Conservation (phyloP, 2,329 filamentous ascomycete genomes). For the Sphaerulina vaccinii region DNA sequence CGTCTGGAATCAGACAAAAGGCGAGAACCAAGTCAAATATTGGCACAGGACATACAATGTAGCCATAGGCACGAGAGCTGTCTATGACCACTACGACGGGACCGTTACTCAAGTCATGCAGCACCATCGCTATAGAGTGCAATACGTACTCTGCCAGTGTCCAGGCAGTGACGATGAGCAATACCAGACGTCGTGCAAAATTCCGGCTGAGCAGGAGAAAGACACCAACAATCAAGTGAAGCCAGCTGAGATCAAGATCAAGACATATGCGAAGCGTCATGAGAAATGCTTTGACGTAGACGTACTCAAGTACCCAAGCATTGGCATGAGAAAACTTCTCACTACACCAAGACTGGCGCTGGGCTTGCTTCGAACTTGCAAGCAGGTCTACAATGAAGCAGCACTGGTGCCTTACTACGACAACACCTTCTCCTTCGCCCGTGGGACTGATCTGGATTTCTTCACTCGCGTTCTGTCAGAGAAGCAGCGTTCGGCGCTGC, state of each 20-base stretch:
- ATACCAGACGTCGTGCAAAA: background rate
- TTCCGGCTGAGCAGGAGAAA: background rate
- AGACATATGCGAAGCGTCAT: background rate
- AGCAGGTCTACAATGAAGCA: constrained; percentile 17
- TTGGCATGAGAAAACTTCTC: background rate
- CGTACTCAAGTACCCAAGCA: background rate
- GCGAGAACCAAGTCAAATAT: background rate
- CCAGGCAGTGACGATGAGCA: constrained; percentile 1
- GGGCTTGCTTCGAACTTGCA: constrained; percentile 9
- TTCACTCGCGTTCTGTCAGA: background rate
- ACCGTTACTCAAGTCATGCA: background rate
- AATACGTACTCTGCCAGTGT: constrained; percentile 2
- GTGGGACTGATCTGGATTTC: background rate
- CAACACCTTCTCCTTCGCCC: constrained; percentile 13
- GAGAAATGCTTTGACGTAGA: background rate
- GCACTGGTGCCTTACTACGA: constrained; percentile 13
- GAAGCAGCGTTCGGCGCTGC: background rate
- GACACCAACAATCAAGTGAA: background rate
- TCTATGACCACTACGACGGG: no score
- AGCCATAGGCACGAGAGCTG: no score
- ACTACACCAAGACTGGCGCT: background rate
- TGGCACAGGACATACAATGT: background rate
- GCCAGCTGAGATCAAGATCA: background rate
- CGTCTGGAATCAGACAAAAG: background rate
- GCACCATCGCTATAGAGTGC: background rate